A percentile compares a stretch with the other conserved stretches of the same genome.
Conservation (phyloP, 2,329 filamentous ascomycete species). For the Monosporascus sp. region DNA sequence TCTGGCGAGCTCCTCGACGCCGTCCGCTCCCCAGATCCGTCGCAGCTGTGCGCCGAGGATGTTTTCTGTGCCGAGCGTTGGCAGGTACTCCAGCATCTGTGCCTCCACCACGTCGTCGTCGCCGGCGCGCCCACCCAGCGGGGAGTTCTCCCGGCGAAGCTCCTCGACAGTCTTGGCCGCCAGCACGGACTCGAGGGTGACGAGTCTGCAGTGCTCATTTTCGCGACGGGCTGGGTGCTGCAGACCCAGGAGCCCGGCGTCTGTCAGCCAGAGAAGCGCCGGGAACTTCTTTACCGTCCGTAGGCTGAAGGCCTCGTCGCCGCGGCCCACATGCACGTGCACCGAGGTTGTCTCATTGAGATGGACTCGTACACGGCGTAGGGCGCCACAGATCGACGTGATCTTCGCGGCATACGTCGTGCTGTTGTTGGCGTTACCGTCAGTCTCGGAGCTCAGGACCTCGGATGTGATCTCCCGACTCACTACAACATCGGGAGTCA, state of each 20-base stretch:
- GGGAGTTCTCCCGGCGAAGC: neutral
- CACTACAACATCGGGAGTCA: too few relatives aligned
- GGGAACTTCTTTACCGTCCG: constrained; percentile 19
- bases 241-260: constrained; percentile 12
- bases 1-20: constrained; percentile 9
- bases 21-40: constrained; percentile 12
- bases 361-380: constrained; percentile 14
- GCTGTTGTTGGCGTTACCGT: constrained; percentile 1
- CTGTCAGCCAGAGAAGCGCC: constrained; percentile 15
- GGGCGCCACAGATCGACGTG: constrained; percentile 11
- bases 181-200: constrained; percentile 9
- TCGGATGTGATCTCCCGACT: constrained; percentile 17
- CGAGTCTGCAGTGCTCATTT: constrained; percentile 4
- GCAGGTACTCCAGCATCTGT: constrained; percentile 11
- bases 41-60: constrained; percentile 4
- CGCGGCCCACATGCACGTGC: constrained; percentile 22
- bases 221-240: constrained; percentile 19
- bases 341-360: constrained; percentile 17
- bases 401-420: constrained; percentile 7
- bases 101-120: neutral
- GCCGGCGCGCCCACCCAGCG: neutral
- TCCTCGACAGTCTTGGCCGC: neutral
- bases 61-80: neutral
- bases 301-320: constrained; percentile 20
- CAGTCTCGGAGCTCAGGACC: constrained; percentile 6